phyloP scores from a whole-genome alignment of 228 moss, liverwort and hornwort genomes.

The Sphagnum magellanicum region DNA sequence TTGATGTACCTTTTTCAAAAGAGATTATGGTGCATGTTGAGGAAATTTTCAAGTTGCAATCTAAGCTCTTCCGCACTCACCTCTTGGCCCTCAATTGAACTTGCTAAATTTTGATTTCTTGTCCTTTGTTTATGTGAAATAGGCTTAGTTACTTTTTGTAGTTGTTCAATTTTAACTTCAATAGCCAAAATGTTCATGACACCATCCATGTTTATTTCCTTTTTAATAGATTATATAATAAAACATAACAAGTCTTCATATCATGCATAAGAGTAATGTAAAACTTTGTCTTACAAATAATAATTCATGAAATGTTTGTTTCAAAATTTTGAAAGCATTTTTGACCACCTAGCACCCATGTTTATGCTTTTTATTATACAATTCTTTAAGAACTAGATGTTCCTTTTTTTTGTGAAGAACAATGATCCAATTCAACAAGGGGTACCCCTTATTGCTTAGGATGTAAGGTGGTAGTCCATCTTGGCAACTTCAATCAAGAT shows the following conservation, averaged over 20 bases:
- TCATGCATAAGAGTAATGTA: neutral
- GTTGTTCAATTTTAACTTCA: no score
- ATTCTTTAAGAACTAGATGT: neutral
- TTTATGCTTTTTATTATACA: neutral
- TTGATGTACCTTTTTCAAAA: no score
- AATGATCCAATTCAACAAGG: neutral
- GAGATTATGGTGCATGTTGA: no score
- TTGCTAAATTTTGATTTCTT: no score
- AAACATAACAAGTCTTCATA: neutral
- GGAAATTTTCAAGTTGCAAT: no score
- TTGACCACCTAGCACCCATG: neutral
- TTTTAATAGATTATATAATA: neutral
- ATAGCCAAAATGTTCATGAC: no score
- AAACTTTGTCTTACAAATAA: neutral
- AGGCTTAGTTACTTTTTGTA: no score
- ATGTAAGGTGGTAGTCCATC: neutral
- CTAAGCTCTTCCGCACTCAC: no score
- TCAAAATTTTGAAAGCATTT: neutral
- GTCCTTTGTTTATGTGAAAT: no score
- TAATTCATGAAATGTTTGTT: neutral
- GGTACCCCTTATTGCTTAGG: neutral
- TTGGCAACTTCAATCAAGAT: neutral
- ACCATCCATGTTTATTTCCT: no score
- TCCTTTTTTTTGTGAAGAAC: neutral
- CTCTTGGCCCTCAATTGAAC: no score